Base-by-base conservation (phyloP, 2,329 filamentous ascomycete species). In the Trichophyton mentagrophytes region DNA sequence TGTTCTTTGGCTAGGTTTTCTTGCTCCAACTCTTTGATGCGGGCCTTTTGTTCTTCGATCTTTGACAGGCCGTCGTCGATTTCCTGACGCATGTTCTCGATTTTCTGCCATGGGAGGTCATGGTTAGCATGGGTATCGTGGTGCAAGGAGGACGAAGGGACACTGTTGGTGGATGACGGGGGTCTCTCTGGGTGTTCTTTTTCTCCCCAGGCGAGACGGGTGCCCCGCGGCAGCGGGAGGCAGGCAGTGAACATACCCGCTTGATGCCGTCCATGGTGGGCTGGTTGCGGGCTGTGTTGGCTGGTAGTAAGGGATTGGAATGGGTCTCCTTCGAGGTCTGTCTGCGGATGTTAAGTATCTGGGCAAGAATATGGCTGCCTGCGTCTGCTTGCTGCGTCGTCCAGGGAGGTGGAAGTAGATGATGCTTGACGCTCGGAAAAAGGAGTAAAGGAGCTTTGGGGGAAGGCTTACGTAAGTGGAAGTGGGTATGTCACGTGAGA, bases 1-100 rank as follows among this genome's bases (percentile, higher is more conserved):
- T 97, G 91, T 80, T 97, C 93, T 82, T 97, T 97, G 73, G 87
- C 82, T 65, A 96, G 82, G 76, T 90, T 96, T 80, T 97, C 92
- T 77, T 96, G 88, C 79, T 99, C 91, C 66, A 97, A 83, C 60
- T 78, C 76, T 83, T 96, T 97, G 79, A 96, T 83, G 79, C 89
- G 91, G 70, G 77, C 67, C 79, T 93, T 85, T 67, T 95, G 84
- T 78, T 97, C 92, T 74, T 96, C 89, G 66, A 87, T 86, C 79
- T 92, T 88, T 73, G 81, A 78, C 66, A 85, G 78, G 66, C 89
- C 86, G 74, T 93, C 88, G 73, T 97, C 93, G 71, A 90, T 88
- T 83, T 97, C 90, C 77, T 92, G 79, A 74, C 92, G 91, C 80
- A 99, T 90, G 77, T 86, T 82, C 80, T 65, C 63, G 44, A 64